Base-by-base conservation (phyloP, 73 alveolate species). In the Paramecium biaurelia region DNA sequence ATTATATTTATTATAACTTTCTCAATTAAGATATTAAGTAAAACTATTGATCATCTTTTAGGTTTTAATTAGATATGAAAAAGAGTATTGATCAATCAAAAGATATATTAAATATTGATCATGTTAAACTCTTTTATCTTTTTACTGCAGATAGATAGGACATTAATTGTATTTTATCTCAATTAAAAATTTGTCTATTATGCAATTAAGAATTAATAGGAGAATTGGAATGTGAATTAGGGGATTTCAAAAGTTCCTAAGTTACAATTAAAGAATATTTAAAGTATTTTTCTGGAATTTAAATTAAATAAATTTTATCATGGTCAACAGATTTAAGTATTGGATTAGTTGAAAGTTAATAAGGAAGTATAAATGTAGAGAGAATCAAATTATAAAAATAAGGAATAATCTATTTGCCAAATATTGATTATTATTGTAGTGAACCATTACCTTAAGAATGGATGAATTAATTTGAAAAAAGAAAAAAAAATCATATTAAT, bases 401-500 rank as follows among this genome's bases (percentile, higher is more conserved):
- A 30, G 85, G 32, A 70, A 28, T 20, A 28, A 89, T 89, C 15
- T 43, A 70, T 28, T 21, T 89, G 18, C 89, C 92, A 10, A 70
- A 53, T 24, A 21, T 28, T 12, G 70, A 70, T 26, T 89, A 89
- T 70, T 89, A 89, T 89, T 70, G 92, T 32, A 20, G 92, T 72
- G 94, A 89, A 18, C 94, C 94, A 89, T 82, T 89, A 20, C 94
- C 89, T 26, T 24, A 38, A 5, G 94, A 89, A 67, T 89, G 94
- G 94, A 70, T 89, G 58, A 72, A 72, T 72, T 35, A 72, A 72
- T 35, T 72, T 72, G 58, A 72, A 21, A 72, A 38, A 37, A 72
- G 86, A 38, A 35, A 32, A 37, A 72, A 37, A 35, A 35, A 72
- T 15, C 15, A 72, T 12, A 35, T 35, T 1, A 72, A 32, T 5